A percentile compares a stretch with the other conserved stretches of the same genome.
Evolutionary conservation across 768 basidiomycete species (phyloP).

Genomic region (Tulasnella sp.): DNA sequence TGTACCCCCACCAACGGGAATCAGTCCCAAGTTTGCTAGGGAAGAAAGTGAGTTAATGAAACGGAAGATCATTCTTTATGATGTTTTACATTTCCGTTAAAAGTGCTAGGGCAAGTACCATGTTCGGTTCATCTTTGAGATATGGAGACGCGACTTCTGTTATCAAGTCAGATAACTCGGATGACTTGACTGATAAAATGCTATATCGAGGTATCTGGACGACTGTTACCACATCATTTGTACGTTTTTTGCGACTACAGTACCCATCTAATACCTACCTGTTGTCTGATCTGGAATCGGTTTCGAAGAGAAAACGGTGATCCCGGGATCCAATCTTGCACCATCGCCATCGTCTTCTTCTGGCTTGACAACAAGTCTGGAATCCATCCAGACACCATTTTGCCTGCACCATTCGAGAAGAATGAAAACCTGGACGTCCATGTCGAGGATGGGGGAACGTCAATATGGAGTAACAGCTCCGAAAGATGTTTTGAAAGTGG

Average conservation of each 20-base stretch:
- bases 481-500: no score
- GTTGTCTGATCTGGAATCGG: background rate
- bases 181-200: conserved; percentile 22
- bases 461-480: no score
- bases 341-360: background rate
- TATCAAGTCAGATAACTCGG: conserved; percentile 16
- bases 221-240: conserved; percentile 17
- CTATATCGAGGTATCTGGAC: conserved; percentile 21
- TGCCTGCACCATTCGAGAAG: conserved; percentile 16
- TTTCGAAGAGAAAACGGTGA: background rate
- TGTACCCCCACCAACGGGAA: conserved; percentile 27
- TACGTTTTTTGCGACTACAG: background rate
- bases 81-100: conserved; percentile 24
- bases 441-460: no score
- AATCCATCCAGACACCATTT: conserved; percentile 15
- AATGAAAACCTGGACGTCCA: no score
- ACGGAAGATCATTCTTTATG: background rate
- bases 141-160: background rate
- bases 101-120: conserved; percentile 25
- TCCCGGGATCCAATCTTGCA: background rate
- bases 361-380: conserved; percentile 7
- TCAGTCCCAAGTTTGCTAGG: conserved; percentile 15
- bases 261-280: background rate
- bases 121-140: conserved; percentile 14
- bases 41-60: background rate